A percentile compares a stretch with the other conserved stretches of the same genome.
phyloP scores from a whole-genome alignment of 2,329 filamentous ascomycete genomes.

The Fusarium sp. region DNA sequence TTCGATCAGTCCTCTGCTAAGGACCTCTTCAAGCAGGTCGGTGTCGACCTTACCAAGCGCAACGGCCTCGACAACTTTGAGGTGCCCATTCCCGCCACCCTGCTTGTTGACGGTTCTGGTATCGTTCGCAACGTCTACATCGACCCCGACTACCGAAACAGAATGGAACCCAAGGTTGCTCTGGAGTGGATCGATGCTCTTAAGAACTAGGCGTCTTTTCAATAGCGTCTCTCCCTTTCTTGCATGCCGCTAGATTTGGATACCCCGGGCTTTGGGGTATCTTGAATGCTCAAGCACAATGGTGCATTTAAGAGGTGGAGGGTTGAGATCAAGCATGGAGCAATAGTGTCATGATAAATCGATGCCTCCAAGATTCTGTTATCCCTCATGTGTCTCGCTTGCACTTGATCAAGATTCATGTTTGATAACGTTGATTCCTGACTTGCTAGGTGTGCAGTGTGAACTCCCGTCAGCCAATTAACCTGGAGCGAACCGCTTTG shows the following conservation, averaged over 20 bases:
- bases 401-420: not conserved
- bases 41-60: conserved; percentile 45
- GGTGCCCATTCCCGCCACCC: conserved; percentile 53
- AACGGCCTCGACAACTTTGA: conserved; percentile 54
- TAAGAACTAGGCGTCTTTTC: not conserved
- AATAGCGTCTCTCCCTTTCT: not conserved
- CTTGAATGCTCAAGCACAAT: not conserved
- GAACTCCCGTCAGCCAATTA: not conserved
- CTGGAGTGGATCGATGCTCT: conserved; percentile 49
- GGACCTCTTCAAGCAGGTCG: conserved; percentile 42
- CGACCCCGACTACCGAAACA: conserved; percentile 52
- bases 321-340: not conserved
- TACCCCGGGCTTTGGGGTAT: not conserved
- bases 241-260: not conserved
- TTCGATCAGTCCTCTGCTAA: conserved; percentile 47
- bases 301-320: not conserved
- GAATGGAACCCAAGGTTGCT: conserved; percentile 50
- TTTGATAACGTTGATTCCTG: not conserved
- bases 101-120: conserved; percentile 52
- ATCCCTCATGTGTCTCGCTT: not conserved
- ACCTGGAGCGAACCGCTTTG: too few species aligned
- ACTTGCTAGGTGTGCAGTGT: not conserved
- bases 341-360: not conserved
- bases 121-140: conserved; percentile 51
- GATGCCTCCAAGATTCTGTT: not conserved